These are phyloP conservation scores for Juglanconis oblonga DNA, from an alignment of 2,329 filamentous ascomycete species.

Conservation along the genomic window DNA sequence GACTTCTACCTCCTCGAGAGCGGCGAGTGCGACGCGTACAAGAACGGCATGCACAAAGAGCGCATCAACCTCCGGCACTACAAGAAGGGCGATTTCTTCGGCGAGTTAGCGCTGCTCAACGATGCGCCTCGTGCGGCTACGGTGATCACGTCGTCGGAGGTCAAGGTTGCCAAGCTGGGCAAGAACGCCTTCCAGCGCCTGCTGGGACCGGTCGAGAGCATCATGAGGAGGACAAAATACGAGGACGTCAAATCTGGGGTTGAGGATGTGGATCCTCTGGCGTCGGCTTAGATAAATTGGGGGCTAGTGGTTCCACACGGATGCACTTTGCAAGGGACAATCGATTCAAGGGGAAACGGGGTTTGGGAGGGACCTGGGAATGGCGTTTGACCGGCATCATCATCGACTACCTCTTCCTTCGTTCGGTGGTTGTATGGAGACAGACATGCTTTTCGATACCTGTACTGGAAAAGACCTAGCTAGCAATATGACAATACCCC, in stretches of 20 bases:
- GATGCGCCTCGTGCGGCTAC: slow-evolving; percentile 91
- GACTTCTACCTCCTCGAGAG: slow-evolving; percentile 89
- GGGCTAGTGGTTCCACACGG: slow-evolving; percentile 12
- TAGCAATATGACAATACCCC: slow-evolving; percentile 7
- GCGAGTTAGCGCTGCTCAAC: slow-evolving; percentile 88
- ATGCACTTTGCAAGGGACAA: slow-evolving; percentile 2
- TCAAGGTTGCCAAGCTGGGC: slow-evolving; percentile 88
- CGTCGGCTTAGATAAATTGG: slow-evolving; percentile 29
- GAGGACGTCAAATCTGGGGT: slow-evolving; percentile 58
- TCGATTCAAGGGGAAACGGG: slow-evolving; percentile 8
- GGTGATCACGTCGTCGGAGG: slow-evolving; percentile 77
- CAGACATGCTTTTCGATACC: slow-evolving; percentile 20
- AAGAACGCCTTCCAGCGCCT: slow-evolving; percentile 94
- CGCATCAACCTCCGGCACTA: slow-evolving; percentile 69
- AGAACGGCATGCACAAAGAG: slow-evolving; percentile 60
- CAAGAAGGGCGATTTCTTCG: slow-evolving; percentile 92
- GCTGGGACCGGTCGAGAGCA: slow-evolving; percentile 87
- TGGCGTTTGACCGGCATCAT: slow-evolving; percentile 15
- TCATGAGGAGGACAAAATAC: slow-evolving; percentile 79
- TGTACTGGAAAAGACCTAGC: slow-evolving; percentile 17
- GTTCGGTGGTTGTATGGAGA: slow-evolving; percentile 15
- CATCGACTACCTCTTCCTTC: slow-evolving; percentile 13
- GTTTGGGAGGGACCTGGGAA: slow-evolving; percentile 13
- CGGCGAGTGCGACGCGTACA: slow-evolving; percentile 84
- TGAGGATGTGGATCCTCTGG: slow-evolving; percentile 66